Conservation (phyloP, 139 green algal genomes). For the Asterochloris sp. region DNA sequence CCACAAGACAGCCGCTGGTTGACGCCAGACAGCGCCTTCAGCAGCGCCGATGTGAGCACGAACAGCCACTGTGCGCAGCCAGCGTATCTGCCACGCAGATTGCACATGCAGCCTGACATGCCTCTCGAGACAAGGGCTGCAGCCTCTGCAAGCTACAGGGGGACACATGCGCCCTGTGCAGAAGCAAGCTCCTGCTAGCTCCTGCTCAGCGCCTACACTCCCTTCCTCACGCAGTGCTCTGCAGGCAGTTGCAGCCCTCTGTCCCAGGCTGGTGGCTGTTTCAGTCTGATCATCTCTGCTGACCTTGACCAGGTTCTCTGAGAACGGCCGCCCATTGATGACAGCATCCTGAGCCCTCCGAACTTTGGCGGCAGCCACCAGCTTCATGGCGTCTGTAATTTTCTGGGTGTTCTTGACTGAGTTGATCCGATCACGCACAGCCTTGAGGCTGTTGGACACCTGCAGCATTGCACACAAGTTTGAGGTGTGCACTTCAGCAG, state of each 20-base stretch:
- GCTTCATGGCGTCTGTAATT: constrained; percentile 98
- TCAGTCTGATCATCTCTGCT: background rate
- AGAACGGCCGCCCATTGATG: constrained; percentile 94
- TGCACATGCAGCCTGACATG: too few relatives aligned
- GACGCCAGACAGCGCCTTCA: too few relatives aligned
- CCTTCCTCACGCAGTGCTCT: background rate
- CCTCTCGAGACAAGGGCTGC: too few relatives aligned
- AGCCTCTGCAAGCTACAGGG: too few relatives aligned
- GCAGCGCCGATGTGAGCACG: too few relatives aligned
- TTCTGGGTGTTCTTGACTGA: constrained; percentile 99
- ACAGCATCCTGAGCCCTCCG: constrained; percentile 96
- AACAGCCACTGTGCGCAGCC: too few relatives aligned
- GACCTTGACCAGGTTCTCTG: constrained; percentile 99
- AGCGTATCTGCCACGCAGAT: too few relatives aligned
- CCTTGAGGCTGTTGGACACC: constrained; percentile 18
- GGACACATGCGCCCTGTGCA: too few relatives aligned
- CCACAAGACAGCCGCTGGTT: too few relatives aligned
- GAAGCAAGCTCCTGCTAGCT: too few relatives aligned
- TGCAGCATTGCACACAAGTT: background rate
- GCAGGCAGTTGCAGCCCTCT: background rate
- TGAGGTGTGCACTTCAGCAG: too few relatives aligned
- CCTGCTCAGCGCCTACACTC: too few relatives aligned
- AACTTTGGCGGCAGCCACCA: constrained; percentile 93
- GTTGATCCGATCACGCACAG: constrained; percentile 69
- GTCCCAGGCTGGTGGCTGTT: background rate